Base-by-base conservation (phyloP, 2,329 filamentous ascomycete genomes). In the Penicillium sp. region DNA sequence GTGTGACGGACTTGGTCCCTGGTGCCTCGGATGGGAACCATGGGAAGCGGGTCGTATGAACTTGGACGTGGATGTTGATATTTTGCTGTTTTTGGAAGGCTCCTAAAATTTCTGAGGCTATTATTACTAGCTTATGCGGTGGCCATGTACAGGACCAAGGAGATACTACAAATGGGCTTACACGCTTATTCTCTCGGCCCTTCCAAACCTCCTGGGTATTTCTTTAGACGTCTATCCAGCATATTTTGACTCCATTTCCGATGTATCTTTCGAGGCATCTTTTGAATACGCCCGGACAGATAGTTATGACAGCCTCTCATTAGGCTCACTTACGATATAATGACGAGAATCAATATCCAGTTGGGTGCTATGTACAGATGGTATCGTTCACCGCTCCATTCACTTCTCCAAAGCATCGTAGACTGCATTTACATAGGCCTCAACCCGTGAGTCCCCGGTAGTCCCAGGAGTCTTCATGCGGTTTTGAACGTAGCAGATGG, bases 401-500 rank as follows among this genome's bases (percentile, higher is more conserved):
- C 27, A 36, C 28, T 28, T 16, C 11, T 25, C 20, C 10, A 35
- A 11, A n/a, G 20, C 28, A 13, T 28, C 38, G 14, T 43, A 38
- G 11, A 43, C 36, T 14, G 46, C 39, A 27, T 48, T 36, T 27
- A 36, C 30, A 43, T 48, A 43, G 6, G 20, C n/a, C 9, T 36
- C 20, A 9, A 33, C 16, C 28, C 39, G 30, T 2, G 30, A 35
- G 27, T 48, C 39, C 5, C 31, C 35, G 9, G n/a, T 46, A 16
- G 49, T 31, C 0, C 39, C 44, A 5, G 27, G 44, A 10, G 38
- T 44, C 18, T 51, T 49, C 54, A 63, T 60, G 50, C 56, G 58
- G 22, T 59, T 60, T 48, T 60, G 60, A 6, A 53, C 54, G 25
- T 58, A 63, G 13, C 55, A 35, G 25, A 64, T 56, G 5, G 61